Evolutionary conservation across 306 rosid species (phyloP).

Genomic region (Acmispon strigosus): DNA sequence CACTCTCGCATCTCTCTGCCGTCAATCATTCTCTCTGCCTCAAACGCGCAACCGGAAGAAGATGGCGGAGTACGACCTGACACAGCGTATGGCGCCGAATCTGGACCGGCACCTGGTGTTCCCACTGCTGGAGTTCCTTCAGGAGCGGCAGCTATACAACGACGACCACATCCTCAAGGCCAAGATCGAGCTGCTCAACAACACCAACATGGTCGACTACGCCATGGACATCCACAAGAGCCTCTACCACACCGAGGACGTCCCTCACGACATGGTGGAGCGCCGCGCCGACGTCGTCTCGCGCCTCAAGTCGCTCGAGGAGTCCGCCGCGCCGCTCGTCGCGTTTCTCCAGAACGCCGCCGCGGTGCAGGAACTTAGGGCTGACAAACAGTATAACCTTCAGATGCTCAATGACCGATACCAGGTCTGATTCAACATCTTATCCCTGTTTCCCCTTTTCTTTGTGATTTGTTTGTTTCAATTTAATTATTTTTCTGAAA

Average conservation of each 20-base stretch:
- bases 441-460: no score
- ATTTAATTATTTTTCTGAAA: background rate
- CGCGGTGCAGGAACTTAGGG: conserved; percentile 79
- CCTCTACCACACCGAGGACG: conserved; percentile 83
- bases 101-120: conserved; percentile 81
- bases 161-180: conserved; percentile 78
- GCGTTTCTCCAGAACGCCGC: conserved; percentile 63
- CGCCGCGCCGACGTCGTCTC: conserved; percentile 27
- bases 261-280: conserved; percentile 57
- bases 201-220: conserved; percentile 94
- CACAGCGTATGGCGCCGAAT: conserved; percentile 78
- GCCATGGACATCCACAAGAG: conserved; percentile 93
- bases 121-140: conserved; percentile 84
- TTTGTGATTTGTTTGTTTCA: background rate
- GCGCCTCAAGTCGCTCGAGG: conserved; percentile 35
- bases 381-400: conserved; percentile 84
- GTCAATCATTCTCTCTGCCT: no score
- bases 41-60: background rate
- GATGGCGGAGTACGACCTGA: conserved; percentile 84
- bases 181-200: conserved; percentile 82
- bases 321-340: conserved; percentile 87
- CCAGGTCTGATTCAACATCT: conserved; percentile 41
- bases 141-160: conserved; percentile 64
- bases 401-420: conserved; percentile 89
- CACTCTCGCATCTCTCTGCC: no score